Evolutionary conservation across 2,329 filamentous ascomycete genomes (phyloP).

Genomic region (Aspergillus thermomutatus): DNA sequence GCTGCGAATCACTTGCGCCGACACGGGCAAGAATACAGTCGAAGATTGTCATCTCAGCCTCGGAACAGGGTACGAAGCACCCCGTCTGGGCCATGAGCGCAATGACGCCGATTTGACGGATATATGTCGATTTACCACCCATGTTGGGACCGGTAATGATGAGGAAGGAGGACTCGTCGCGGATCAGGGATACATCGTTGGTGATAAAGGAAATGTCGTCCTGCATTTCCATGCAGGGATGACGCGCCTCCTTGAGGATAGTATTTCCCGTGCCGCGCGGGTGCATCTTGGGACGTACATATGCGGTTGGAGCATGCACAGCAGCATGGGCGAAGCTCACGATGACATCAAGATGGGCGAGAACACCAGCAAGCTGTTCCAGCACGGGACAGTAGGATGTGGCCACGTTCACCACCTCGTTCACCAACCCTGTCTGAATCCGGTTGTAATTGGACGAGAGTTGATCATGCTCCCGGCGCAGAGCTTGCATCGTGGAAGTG

Average conservation of each 20-base stretch:
- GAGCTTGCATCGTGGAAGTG: conserved; percentile 72
- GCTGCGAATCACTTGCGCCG: conserved; percentile 90
- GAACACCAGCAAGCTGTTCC: conserved; percentile 79
- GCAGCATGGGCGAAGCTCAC: conserved; percentile 90
- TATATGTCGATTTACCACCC: conserved; percentile 98
- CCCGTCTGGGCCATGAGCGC: conserved; percentile 96
- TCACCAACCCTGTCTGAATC: conserved; percentile 85
- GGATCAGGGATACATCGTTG: conserved; percentile 82
- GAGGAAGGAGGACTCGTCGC: conserved; percentile 80
- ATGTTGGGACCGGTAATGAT: conserved; percentile 99
- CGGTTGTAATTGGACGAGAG: conserved; percentile 92
- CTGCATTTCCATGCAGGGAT: conserved; percentile 98
- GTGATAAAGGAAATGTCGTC: conserved; percentile 98
- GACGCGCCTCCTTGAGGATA: conserved; percentile 84
- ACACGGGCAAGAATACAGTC: conserved; percentile 96
- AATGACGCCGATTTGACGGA: conserved; percentile 94
- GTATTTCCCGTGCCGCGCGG: conserved; percentile 83
- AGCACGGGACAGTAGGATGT: conserved; percentile 92
- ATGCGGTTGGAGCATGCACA: conserved; percentile 86
- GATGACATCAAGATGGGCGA: conserved; percentile 93
- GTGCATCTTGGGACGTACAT: conserved; percentile 88
- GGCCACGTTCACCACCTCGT: conserved; percentile 88
- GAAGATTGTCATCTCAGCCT: conserved; percentile 91
- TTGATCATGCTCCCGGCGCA: conserved; percentile 89
- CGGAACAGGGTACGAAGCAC: conserved; percentile 88